Percentiles rank a stretch among this genome's conserved stretches.
Conservation (phyloP, 768 basidiomycete genomes). For the Termitomyces sp. region DNA sequence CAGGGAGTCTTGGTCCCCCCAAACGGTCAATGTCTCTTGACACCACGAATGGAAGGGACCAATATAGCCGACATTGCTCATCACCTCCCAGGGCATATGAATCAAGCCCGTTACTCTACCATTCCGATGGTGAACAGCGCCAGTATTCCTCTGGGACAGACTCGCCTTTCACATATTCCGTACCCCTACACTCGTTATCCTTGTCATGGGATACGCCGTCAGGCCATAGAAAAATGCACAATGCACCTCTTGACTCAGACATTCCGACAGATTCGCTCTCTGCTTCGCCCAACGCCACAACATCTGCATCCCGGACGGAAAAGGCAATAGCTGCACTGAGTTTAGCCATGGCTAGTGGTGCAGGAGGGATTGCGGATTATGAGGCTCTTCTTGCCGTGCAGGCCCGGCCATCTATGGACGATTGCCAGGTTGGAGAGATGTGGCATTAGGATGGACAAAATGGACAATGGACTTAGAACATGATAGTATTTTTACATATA, state of each 20-base stretch:
- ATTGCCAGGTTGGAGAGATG: slow-evolving; percentile 53
- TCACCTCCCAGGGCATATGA: slow-evolving; percentile 25
- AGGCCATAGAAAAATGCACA: neutral
- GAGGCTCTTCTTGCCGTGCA: slow-evolving; percentile 40
- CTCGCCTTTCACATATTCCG: slow-evolving; percentile 1
- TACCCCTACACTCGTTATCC: neutral
- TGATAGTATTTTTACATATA: neutral
- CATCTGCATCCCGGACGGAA: slow-evolving; percentile 45
- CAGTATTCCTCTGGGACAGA: slow-evolving; percentile 8
- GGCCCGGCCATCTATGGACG: slow-evolving; percentile 27
- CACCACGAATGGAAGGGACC: slow-evolving; percentile 28
- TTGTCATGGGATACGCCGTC: neutral
- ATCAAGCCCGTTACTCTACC: slow-evolving; percentile 24
- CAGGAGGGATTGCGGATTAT: slow-evolving; percentile 58
- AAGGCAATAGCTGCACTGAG: slow-evolving; percentile 58
- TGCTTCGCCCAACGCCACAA: neutral
- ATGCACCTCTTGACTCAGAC: neutral
- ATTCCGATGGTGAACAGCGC: slow-evolving; percentile 33
- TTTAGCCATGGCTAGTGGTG: slow-evolving; percentile 62
- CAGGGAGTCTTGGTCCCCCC: slow-evolving; percentile 19
- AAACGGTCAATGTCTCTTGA: slow-evolving; percentile 45
- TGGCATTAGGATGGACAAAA: slow-evolving; percentile 29
- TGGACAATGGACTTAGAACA: neutral
- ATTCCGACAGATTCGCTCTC: neutral
- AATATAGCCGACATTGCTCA: slow-evolving; percentile 22